Evolutionary conservation across 2,329 filamentous ascomycete genomes (phyloP).

Genomic region (Hymenoscyphus infarciens): DNA sequence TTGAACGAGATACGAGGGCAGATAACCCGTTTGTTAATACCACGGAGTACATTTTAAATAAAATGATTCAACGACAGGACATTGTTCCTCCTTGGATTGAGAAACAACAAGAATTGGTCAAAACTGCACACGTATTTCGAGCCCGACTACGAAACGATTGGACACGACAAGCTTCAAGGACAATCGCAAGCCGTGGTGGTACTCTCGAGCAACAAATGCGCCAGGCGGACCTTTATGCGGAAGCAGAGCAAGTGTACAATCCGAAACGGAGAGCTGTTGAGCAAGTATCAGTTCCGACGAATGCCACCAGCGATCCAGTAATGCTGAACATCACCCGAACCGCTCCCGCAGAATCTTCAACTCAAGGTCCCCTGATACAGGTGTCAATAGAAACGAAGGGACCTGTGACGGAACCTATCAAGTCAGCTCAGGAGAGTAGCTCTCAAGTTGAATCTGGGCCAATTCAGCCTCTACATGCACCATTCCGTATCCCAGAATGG

Average conservation of each 20-base stretch:
- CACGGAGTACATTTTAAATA: slow-evolving; percentile 97
- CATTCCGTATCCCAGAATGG: slow-evolving; percentile 79
- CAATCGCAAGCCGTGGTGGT: slow-evolving; percentile 75
- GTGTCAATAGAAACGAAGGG: slow-evolving; percentile 22
- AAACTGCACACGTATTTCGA: slow-evolving; percentile 67
- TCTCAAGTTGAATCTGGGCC: slow-evolving; percentile 9
- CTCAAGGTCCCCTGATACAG: slow-evolving; percentile 15
- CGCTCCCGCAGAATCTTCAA: slow-evolving; percentile 20
- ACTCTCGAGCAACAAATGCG: slow-evolving; percentile 68
- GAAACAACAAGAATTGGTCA: slow-evolving; percentile 87
- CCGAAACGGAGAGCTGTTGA: slow-evolving; percentile 48
- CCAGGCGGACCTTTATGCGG: slow-evolving; percentile 69
- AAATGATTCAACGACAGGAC: slow-evolving; percentile 94
- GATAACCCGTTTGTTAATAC: slow-evolving; percentile 91
- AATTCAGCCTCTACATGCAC: slow-evolving; percentile 43
- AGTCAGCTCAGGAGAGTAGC: slow-evolving; percentile 11
- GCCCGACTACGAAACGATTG: slow-evolving; percentile 74
- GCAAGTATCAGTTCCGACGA: slow-evolving; percentile 46
- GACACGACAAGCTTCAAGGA: slow-evolving; percentile 74
- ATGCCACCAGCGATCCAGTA: slow-evolving; percentile 46
- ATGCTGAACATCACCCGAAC: slow-evolving; percentile 44
- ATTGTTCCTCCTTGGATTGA: slow-evolving; percentile 98
- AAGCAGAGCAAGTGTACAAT: slow-evolving; percentile 66
- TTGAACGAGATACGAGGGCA: slow-evolving; percentile 78
- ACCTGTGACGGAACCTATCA: slow-evolving; percentile 7